phyloP scores from a whole-genome alignment of 2,329 filamentous ascomycete species.

The Daldinia sp. region DNA sequence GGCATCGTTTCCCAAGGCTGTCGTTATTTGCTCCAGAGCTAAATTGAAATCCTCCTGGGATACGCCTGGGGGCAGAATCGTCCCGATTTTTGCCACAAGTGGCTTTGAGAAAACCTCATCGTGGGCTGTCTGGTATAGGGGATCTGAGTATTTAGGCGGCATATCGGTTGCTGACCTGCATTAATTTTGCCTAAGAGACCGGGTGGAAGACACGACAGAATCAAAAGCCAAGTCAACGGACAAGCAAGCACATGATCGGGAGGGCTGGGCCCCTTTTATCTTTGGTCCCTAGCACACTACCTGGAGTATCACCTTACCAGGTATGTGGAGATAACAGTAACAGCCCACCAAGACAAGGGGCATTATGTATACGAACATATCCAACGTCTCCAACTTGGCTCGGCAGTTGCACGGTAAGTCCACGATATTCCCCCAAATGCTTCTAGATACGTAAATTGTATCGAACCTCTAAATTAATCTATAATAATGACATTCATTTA shows the following conservation, averaged over 20 bases:
- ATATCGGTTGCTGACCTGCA: slow-evolving; percentile 8
- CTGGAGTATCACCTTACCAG: neutral
- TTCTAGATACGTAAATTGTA: neutral
- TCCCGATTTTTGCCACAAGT: slow-evolving; percentile 48
- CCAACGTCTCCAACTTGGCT: slow-evolving; percentile 24
- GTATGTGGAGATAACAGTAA: slow-evolving; percentile 32
- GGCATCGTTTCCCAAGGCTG: slow-evolving; percentile 49
- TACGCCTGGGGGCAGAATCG: slow-evolving; percentile 53
- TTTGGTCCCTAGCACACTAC: neutral
- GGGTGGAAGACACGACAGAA: neutral
- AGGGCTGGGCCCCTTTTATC: slow-evolving; percentile 9
- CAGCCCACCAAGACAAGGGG: slow-evolving; percentile 11
- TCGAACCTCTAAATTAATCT: neutral
- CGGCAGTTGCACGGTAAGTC: slow-evolving; percentile 32
- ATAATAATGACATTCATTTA: slow-evolving; percentile 14
- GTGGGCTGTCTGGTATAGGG: slow-evolving; percentile 54
- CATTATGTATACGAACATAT: slow-evolving; percentile 20
- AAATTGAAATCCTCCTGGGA: slow-evolving; percentile 48
- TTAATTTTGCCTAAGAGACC: neutral
- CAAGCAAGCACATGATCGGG: neutral
- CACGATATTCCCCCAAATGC: slow-evolving; percentile 1
- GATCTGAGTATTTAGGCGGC: slow-evolving; percentile 48
- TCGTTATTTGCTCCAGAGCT: slow-evolving; percentile 49
- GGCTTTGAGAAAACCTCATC: slow-evolving; percentile 52
- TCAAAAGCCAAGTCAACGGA: neutral